Conservation (phyloP, 192 early-diverging fungal species). For the Cladochytrium replicatum region DNA sequence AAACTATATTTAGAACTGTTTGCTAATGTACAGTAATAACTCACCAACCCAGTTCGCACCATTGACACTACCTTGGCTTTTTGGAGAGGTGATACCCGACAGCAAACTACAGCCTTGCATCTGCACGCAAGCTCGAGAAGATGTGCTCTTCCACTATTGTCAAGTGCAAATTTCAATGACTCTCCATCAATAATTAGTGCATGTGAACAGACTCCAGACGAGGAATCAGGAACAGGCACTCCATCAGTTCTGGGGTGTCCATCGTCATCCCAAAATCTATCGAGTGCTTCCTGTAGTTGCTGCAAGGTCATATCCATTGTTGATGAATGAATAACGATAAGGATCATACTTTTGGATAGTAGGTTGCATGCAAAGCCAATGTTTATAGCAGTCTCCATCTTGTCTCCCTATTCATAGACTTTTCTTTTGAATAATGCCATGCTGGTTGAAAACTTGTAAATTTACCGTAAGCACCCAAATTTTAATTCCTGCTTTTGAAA, state of each 20-base stretch:
- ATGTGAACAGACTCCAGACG: background rate
- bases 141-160: slow-evolving; percentile 45
- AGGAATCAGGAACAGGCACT: slow-evolving; percentile 1
- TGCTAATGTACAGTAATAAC: slow-evolving; percentile 22
- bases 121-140: slow-evolving; percentile 46
- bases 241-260: slow-evolving; percentile 14
- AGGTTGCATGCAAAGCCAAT: slow-evolving; percentile 78
- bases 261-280: slow-evolving; percentile 40
- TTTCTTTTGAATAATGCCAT: background rate
- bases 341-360: slow-evolving; percentile 31
- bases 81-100: slow-evolving; percentile 85
- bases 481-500: slow-evolving; percentile 81
- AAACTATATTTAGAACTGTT: slow-evolving; percentile 68
- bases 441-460: background rate
- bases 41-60: slow-evolving; percentile 61
- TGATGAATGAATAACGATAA: slow-evolving; percentile 41
- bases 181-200: slow-evolving; percentile 49
- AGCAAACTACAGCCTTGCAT: slow-evolving; percentile 77
- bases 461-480: slow-evolving; percentile 87
- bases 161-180: slow-evolving; percentile 53
- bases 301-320: slow-evolving; percentile 37
- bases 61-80: slow-evolving; percentile 91
- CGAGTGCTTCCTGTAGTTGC: slow-evolving; percentile 48
- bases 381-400: slow-evolving; percentile 97
- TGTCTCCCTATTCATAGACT: slow-evolving; percentile 61